A percentile compares a stretch with the other conserved stretches of the same genome.
phyloP scores from a whole-genome alignment of 805 yeast species.

The Huiozyma naganishii region DNA sequence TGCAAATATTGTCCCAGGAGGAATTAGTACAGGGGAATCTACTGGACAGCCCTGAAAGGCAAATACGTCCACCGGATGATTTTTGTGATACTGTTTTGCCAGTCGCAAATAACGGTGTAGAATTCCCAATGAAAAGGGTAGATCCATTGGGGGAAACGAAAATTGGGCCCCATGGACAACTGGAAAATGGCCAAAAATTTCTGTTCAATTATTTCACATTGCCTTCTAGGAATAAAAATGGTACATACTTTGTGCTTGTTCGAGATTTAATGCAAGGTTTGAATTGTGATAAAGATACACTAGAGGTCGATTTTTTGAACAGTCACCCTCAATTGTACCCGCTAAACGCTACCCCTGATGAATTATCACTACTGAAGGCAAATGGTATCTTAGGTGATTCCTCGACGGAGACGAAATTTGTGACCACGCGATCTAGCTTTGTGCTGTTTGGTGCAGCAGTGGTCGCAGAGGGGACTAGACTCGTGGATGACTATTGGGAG shows the following conservation, averaged over 20 bases:
- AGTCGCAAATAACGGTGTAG: slow-evolving; percentile 3
- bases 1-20: slow-evolving; percentile 10
- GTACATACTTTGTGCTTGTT: slow-evolving; percentile 28
- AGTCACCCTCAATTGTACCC: slow-evolving; percentile 29
- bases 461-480: slow-evolving; percentile 36
- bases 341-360: slow-evolving; percentile 28
- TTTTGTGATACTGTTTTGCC: slow-evolving; percentile 6
- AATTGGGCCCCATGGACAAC: slow-evolving; percentile 28
- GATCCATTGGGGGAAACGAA: slow-evolving; percentile 40
- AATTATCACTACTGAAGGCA: slow-evolving; percentile 29
- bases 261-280: slow-evolving; percentile 28
- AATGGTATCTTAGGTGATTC: slow-evolving; percentile 17
- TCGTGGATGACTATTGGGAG: slow-evolving; percentile 50
- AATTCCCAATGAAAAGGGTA: slow-evolving; percentile 12
- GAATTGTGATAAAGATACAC: slow-evolving; percentile 33
- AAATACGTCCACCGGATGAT: slow-evolving; percentile 10
- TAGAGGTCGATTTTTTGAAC: slow-evolving; percentile 36
- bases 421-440: slow-evolving; percentile 36
- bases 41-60: slow-evolving; percentile 12
- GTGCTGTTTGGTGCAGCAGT: slow-evolving; percentile 42
- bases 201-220: slow-evolving; percentile 32
- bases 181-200: slow-evolving; percentile 30
- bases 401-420: slow-evolving; percentile 9
- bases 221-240: slow-evolving; percentile 26
- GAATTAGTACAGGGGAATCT: slow-evolving; percentile 16